Conservation (phyloP, 2,329 filamentous ascomycete genomes). For the Fusarium verrucosum region DNA sequence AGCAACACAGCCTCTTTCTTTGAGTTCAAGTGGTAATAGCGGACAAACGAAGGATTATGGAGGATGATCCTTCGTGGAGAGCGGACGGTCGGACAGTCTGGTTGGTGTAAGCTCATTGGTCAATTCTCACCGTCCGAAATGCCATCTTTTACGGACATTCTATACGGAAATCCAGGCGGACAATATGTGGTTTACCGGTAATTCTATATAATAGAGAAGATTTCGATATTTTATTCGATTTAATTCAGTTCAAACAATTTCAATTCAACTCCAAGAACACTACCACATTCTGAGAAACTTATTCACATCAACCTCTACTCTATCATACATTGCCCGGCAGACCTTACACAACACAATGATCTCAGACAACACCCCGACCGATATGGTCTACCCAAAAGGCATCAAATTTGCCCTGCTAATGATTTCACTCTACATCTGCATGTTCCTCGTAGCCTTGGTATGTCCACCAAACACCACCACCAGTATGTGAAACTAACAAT, state of each 20-base stretch:
- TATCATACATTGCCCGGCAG: no score
- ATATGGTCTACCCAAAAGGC: constrained; percentile 1
- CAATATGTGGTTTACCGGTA: background rate
- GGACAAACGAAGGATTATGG: background rate
- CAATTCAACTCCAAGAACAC: background rate
- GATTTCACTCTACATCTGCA: constrained; percentile 16
- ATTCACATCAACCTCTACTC: background rate
- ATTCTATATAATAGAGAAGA: background rate
- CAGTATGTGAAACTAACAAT: background rate
- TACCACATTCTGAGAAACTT: background rate
- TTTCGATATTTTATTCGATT: background rate
- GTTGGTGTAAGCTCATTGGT: constrained; percentile 33
- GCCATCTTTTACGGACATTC: background rate
- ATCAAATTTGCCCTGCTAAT: constrained; percentile 2
- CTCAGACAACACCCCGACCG: background rate
- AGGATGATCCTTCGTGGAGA: background rate
- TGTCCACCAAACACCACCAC: background rate
- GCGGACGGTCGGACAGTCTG: constrained; percentile 9
- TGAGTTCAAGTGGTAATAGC: background rate
- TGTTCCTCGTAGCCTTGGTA: constrained; percentile 14
- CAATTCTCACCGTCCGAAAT: background rate
- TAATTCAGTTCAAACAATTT: background rate
- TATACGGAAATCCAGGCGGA: background rate
- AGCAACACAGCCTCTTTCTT: background rate
- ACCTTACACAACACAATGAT: background rate